Conservation (phyloP, 257 asterid species). For the Ilex aquifolium region DNA sequence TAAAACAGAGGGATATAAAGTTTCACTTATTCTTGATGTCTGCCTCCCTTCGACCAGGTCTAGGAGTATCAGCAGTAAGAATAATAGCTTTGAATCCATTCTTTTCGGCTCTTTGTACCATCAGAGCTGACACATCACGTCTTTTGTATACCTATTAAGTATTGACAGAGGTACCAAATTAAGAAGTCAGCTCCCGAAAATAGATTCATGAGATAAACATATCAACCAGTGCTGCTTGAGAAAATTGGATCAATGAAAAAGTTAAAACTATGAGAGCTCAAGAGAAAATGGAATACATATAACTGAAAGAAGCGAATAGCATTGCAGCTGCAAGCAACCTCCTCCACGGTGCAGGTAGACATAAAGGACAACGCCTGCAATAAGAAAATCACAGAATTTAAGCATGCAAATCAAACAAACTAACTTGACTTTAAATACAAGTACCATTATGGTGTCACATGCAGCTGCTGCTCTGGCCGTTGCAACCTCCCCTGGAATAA, state of each 20-base stretch:
- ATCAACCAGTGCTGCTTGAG: background rate
- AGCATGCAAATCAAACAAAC: background rate
- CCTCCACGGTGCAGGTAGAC: slow-evolving; percentile 52
- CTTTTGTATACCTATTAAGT: slow-evolving; percentile 38
- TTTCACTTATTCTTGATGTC: slow-evolving; percentile 53
- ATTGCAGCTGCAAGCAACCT: slow-evolving; percentile 60
- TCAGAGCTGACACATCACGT: slow-evolving; percentile 44
- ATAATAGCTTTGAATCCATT: slow-evolving; percentile 58
- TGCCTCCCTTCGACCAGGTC: slow-evolving; percentile 56
- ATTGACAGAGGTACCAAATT: background rate
- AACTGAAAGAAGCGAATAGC: slow-evolving; percentile 63
- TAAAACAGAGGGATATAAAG: background rate
- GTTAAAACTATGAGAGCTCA: background rate
- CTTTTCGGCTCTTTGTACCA: slow-evolving; percentile 62
- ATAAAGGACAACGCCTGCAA: slow-evolving; percentile 45
- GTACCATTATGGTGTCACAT: slow-evolving; percentile 58
- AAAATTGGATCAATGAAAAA: background rate
- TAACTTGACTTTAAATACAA: background rate
- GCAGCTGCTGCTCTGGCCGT: slow-evolving; percentile 61
- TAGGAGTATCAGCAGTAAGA: slow-evolving; percentile 57
- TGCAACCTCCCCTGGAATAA: slow-evolving; percentile 51
- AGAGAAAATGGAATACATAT: slow-evolving; percentile 30
- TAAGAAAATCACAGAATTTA: slow-evolving; percentile 3
- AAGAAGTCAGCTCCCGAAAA: background rate
- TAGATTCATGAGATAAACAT: background rate